Evolutionary conservation across 1,284 basidiomycete species (phyloP), one percentile per base, ranked within the genome.

Genomic region (Fomitopsis palustris): DNA sequence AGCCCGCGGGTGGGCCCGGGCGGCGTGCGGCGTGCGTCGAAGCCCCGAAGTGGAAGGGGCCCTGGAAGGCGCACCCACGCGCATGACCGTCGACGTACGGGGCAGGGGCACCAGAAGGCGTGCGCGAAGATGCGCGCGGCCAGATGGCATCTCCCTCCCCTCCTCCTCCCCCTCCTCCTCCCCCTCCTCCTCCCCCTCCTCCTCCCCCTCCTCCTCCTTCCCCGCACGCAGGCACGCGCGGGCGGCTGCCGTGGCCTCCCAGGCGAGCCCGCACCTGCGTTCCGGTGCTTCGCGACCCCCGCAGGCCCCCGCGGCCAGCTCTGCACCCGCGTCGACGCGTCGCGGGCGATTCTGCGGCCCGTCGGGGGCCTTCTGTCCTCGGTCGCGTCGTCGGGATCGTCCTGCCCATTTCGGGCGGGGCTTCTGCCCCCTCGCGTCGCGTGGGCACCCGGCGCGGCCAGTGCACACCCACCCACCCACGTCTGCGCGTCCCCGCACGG

Each of bases 371-470:
- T 51, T 33, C 49, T 52, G 23, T 35, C 49, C 21, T 33, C 8
- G 49, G 49, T 33, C 49, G n/a, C 49, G 23, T 25, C 49, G 49
- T 52, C 49, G 49, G 49, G 49, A 35, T 52, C 49, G 49, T 52
- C 49, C 49, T 52, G n/a, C 49, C 49, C 31, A 9, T 52, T 52
- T 31, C 17, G 19, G 49, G 17, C 23, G 2, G 10, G 16, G 19
- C 45, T 47, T 29, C 23, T 29, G 45, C 45, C 2, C 7, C 7
- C 17, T 42, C 45, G 6, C 19, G 16, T 52, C 49, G 49, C 49
- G 49, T 52, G 49, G 29, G 49, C 49, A 2, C 17, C 5, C n/a
- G 16, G 12, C 31, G 31, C 31, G 31, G 31, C n/a, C n/a, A n/a
- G 35, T 37, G 35, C n/a, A n/a, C 9, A 42, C 39, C 2, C 21